These are phyloP conservation scores for Rubus idaeus DNA, from an alignment of 306 rosid genomes.

Conservation along the genomic window DNA sequence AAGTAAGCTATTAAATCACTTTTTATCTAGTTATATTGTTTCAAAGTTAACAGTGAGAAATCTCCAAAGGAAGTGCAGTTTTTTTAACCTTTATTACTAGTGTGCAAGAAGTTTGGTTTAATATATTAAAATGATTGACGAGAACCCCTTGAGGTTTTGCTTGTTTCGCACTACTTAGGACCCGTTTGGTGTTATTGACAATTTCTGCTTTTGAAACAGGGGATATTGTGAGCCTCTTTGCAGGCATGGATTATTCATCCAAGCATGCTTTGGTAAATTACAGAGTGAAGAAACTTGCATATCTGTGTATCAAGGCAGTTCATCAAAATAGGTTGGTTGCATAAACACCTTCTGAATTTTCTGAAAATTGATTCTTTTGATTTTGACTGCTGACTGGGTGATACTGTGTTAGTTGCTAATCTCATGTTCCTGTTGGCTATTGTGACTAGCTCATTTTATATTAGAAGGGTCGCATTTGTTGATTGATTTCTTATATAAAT, in stretches of 20 bases:
- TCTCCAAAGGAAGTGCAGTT: background rate
- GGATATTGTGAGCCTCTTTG: slow-evolving; percentile 57
- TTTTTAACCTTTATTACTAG: background rate
- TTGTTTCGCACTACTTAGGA: slow-evolving; percentile 9
- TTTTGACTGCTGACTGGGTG: background rate
- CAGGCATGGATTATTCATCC: slow-evolving; percentile 66
- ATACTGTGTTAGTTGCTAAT: background rate
- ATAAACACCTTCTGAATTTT: slow-evolving; percentile 14
- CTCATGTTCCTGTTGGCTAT: background rate
- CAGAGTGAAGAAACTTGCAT: slow-evolving; percentile 74
- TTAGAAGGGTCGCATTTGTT: slow-evolving; percentile 3
- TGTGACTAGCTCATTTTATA: background rate
- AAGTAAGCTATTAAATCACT: background rate
- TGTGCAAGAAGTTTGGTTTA: slow-evolving; percentile 20
- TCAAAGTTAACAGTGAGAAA: background rate
- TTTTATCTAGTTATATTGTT: background rate
- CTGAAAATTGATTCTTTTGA: slow-evolving; percentile 11
- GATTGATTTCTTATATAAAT: background rate
- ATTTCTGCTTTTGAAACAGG: slow-evolving; percentile 51
- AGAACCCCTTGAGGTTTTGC: slow-evolving; percentile 18
- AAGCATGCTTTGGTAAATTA: slow-evolving; percentile 63
- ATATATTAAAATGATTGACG: slow-evolving; percentile 13
- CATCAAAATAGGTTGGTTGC: slow-evolving; percentile 76
- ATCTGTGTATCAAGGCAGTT: slow-evolving; percentile 66
- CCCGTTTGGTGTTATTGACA: slow-evolving; percentile 18